These are phyloP conservation scores for Purpureocillium lavendulum DNA, from an alignment of 2,329 filamentous ascomycete genomes.

Conservation along the genomic window DNA sequence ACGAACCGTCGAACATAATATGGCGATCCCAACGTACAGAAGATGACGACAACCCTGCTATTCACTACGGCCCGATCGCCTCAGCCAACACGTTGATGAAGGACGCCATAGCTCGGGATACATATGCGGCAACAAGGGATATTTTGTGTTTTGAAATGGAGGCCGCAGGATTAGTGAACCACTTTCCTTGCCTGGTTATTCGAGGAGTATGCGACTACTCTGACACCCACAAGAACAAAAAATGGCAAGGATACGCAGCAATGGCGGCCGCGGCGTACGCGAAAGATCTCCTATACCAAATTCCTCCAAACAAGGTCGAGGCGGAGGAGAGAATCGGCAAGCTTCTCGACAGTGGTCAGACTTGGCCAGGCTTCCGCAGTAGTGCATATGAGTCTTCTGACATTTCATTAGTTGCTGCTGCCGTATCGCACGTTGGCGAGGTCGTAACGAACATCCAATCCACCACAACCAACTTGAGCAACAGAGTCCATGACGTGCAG, in stretches of 20 bases:
- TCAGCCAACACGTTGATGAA: background rate
- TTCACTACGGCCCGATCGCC: background rate
- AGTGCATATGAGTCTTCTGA: too few species aligned
- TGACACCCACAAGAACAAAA: constrained; percentile 19
- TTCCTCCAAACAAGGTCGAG: constrained; percentile 8
- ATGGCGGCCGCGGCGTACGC: constrained; percentile 18
- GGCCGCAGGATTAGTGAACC: constrained; percentile 17
- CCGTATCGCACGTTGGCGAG: too few species aligned
- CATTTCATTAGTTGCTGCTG: too few species aligned
- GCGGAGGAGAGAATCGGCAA: too few species aligned
- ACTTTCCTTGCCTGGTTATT: constrained; percentile 20
- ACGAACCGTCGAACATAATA: background rate
- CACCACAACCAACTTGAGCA: too few species aligned
- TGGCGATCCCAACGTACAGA: background rate
- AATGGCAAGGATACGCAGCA: constrained; percentile 10
- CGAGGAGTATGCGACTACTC: constrained; percentile 26
- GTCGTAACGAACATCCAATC: too few species aligned
- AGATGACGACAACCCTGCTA: background rate
- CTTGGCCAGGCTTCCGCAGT: too few species aligned
- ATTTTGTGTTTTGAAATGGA: constrained; percentile 16
- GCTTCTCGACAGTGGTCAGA: too few species aligned
- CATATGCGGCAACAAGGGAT: background rate
- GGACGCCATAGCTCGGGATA: background rate
- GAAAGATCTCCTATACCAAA: constrained; percentile 10
- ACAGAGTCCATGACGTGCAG: too few species aligned